These are phyloP conservation scores for Diaporthe ilicicola DNA, from an alignment of 2,329 filamentous ascomycete species.

Conservation along the genomic window DNA sequence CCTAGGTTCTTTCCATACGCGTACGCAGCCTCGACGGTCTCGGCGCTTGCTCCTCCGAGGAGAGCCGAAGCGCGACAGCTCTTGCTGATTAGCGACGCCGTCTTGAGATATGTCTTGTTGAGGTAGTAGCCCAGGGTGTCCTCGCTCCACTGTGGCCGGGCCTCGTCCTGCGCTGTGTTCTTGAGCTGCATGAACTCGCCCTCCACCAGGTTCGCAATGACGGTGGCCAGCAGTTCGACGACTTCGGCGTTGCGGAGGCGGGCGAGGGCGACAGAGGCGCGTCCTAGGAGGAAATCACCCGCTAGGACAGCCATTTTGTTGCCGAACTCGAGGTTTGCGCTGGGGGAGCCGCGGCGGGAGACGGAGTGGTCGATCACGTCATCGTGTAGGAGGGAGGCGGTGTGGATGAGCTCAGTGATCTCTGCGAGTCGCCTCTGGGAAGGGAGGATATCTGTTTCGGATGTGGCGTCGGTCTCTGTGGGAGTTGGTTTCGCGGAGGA, in stretches of 20 bases:
- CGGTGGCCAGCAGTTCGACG: constrained; percentile 90
- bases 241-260: constrained; percentile 92
- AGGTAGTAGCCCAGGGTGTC: constrained; percentile 93
- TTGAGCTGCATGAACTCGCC: constrained; percentile 99
- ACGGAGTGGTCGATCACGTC: constrained; percentile 96
- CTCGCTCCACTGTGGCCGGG: constrained; percentile 84
- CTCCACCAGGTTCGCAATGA: constrained; percentile 97
- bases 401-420: constrained; percentile 97
- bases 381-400: constrained; percentile 94
- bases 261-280: constrained; percentile 92
- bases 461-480: constrained; percentile 50
- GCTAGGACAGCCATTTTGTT: constrained; percentile 99
- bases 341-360: constrained; percentile 82
- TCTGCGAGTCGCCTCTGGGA: constrained; percentile 92
- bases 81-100: constrained; percentile 94
- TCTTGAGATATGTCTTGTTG: constrained; percentile 98
- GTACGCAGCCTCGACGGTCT: constrained; percentile 91
- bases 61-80: constrained; percentile 91
- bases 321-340: constrained; percentile 93
- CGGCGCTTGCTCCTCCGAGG: constrained; percentile 76
- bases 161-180: constrained; percentile 91
- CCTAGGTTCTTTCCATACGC: constrained; percentile 92
- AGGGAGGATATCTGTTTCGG: constrained; percentile 80
- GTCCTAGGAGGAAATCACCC: constrained; percentile 93
- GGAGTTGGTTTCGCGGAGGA: constrained; percentile 60